Evolutionary conservation across 495 filamentous ascomycete species (phyloP), one percentile per base, ranked within the genome.

Genomic region (Talaromyces liani): DNA sequence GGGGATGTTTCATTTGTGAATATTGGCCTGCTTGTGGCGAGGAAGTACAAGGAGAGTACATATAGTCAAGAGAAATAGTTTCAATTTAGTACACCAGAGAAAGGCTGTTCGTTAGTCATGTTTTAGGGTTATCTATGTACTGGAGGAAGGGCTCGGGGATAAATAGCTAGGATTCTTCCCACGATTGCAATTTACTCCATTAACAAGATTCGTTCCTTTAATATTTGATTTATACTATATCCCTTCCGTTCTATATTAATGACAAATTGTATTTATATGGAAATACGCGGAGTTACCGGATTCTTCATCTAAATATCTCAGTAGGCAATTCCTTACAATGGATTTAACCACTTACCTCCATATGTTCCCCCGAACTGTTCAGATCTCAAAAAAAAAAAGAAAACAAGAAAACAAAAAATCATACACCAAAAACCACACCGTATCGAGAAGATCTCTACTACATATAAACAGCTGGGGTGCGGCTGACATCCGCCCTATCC

Each of bases 391-490:
- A 18, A 9, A 49, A n/a, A n/a, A n/a, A n/a, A n/a, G 18, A 20
- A 88, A 55, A n/a, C 10, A 18, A 55, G 16, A 56, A 56, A 29
- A n/a, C 51, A 54, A 54, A 12, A 54, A 54, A 54, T 56, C 53
- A 56, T 56, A 56, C 36, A 9, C 18, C 49, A 22, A 24, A 25
- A 24, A 12, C n/a, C 49, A 53, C 56, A 58, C 56, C 56, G 56
- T 58, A 58, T 58, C 56, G 14, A 58, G 56, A 58, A 25, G 56
- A 58, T 58, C 31, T 58, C n/a, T 58, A n/a, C 56, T 31, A 58
- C 56, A 36, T 33, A 33, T 22, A 58, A 58, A 36, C 14, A 58
- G 56, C 56, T 58, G 56, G 25, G 18, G 55, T 58, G 56, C 56
- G 56, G 56, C 56, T 58, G 56, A 58, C 27, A 58, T 36, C 56